Evolutionary conservation across 345 rosid species (phyloP).

Genomic region (Brassica rapa): DNA sequence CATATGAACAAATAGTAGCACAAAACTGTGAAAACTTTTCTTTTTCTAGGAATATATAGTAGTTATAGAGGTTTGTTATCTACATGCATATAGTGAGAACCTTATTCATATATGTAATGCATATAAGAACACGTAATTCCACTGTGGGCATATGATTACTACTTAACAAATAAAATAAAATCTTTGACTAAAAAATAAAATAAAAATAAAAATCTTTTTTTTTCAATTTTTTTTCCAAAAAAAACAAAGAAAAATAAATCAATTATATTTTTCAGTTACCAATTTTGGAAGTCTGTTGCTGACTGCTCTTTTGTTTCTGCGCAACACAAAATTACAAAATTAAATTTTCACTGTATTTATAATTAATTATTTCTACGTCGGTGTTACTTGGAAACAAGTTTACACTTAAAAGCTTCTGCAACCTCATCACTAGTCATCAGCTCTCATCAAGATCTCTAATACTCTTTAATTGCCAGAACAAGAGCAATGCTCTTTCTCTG

Average conservation of each 20-base stretch:
- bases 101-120: constrained; percentile 2
- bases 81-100: neutral
- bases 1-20: neutral
- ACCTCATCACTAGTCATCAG: neutral
- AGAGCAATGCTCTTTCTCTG: constrained; percentile 29
- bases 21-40: constrained; percentile 14
- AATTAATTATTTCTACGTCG: constrained; percentile 12
- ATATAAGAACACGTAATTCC: neutral
- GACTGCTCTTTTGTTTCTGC: constrained; percentile 19
- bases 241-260: neutral
- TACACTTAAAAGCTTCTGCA: constrained; percentile 9
- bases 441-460: constrained; percentile 3
- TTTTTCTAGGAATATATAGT: neutral
- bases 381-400: constrained; percentile 31
- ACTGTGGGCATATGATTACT: constrained; percentile 10
- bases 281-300: neutral
- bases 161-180: neutral
- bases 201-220: no score
- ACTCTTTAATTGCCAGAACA: constrained; percentile 17
- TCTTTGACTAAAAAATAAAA: no score
- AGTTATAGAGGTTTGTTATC: neutral
- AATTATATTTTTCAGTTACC: neutral
- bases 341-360: neutral
- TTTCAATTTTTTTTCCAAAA: no score
- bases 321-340: constrained; percentile 31